Base-by-base conservation (phyloP, 2,329 filamentous ascomycete species). In the Domatiomyces globalis region DNA sequence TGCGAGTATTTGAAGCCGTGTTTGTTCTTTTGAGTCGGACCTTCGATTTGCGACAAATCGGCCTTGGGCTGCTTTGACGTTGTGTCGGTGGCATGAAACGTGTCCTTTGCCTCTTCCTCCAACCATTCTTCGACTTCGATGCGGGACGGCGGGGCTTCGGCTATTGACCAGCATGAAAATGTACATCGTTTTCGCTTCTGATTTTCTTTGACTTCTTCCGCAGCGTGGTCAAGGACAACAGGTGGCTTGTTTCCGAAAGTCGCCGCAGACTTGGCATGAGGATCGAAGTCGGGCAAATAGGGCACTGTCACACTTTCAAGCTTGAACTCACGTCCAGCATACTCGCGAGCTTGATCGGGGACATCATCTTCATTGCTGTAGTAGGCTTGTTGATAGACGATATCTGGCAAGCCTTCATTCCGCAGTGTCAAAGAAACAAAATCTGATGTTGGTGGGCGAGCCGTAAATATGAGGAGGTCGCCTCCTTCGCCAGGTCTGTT, bases 1-100 rank as follows among this genome's bases (percentile, higher is more conserved):
- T 89, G 87, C 0, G 84, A 87, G 65, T 85, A 94, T 63, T 89
- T 92, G 71, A 89, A 90, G 0, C 84, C 87, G 63, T 90, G 76
- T 54, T 79, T 83, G 61, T 87, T 85, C 63, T 77, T 84, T 49
- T 90, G 89, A 0, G 90, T 95, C 0, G 88, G 81, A 0, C 85
- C 87, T 48, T 94, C 86, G 50, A 96, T 90, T 63, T 96, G 89
- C 1, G 88, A 95, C 5, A 88, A 65, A 4, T 42, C 39, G 10
- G 49, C 50, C 17, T 33, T 52, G 2, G 20, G 45, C 18, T 12
- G 17, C 17, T 22, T 12, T 22, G 43, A 43, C 22, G 52, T 59
- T 8, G 51, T 56, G 46, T 54, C 51, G 4, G 46, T 8, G 22
- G 9, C 47, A 22, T 49, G 17, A 36, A 47, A 49, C 2, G 48